Conservation (phyloP, 179 eudicot species). For the Pouteria campechiana region DNA sequence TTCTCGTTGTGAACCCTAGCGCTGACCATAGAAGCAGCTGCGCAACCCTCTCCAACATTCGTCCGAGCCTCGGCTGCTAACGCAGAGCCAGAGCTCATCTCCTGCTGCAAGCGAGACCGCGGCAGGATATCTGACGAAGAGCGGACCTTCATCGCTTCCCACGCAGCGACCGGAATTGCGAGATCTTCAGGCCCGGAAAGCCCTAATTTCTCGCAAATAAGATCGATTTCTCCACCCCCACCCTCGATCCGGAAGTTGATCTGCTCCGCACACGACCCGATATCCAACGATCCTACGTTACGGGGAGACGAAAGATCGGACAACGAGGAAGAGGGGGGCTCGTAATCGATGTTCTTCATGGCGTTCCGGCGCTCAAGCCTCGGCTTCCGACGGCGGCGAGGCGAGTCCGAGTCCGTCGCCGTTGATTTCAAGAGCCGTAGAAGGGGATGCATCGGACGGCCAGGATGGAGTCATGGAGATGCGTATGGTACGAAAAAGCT, state of each 20-base stretch:
- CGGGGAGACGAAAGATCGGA: constrained; percentile 15
- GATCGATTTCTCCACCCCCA: constrained; percentile 28
- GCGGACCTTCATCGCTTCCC: constrained; percentile 22
- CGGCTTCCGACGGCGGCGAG: constrained; percentile 9
- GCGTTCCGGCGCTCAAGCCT: constrained; percentile 37
- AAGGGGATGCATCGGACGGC: no score
- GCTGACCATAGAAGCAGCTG: neutral
- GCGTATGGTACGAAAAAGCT: no score
- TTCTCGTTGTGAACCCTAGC: neutral
- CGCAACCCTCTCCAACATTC: neutral
- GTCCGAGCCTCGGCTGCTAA: no score
- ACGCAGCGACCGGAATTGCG: constrained; percentile 29
- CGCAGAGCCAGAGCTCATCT: no score
- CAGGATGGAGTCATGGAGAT: no score
- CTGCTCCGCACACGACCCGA: constrained; percentile 5
- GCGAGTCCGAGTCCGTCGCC: constrained; percentile 5
- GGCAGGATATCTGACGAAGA: constrained; percentile 6
- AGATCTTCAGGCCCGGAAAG: constrained; percentile 39
- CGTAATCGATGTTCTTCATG: constrained; percentile 27
- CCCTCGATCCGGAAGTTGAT: constrained; percentile 49
- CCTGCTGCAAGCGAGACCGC: neutral
- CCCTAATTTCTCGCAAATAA: constrained; percentile 21
- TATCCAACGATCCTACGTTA: constrained; percentile 42
- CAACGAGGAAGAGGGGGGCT: constrained; percentile 19
- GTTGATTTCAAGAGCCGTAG: no score